Conservation (phyloP, 2,329 filamentous ascomycete species). For the Neofusicoccum cordaticola region DNA sequence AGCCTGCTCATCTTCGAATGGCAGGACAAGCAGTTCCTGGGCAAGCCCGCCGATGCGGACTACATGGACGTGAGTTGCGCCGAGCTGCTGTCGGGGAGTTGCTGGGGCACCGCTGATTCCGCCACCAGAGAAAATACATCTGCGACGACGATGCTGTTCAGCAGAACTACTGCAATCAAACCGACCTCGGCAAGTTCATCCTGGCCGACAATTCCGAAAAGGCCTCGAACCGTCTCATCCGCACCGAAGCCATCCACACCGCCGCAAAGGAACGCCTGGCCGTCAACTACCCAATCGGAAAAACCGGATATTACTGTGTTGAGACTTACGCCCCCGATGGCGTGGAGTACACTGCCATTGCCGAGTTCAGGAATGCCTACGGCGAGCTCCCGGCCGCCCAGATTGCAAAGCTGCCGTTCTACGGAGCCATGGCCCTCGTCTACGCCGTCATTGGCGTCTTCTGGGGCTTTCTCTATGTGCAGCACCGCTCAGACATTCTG, state of each 20-base stretch:
- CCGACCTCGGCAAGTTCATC: slow-evolving; percentile 82
- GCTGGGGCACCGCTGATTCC: slow-evolving; percentile 22
- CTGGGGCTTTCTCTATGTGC: slow-evolving; percentile 94
- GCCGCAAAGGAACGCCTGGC: slow-evolving; percentile 62
- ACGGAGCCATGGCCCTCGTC: slow-evolving; percentile 87
- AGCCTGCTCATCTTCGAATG: slow-evolving; percentile 93
- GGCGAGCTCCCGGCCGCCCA: slow-evolving; percentile 93
- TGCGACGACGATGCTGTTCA: slow-evolving; percentile 72
- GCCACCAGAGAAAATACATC: slow-evolving; percentile 60
- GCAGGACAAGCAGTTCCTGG: slow-evolving; percentile 78
- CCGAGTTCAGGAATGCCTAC: slow-evolving; percentile 93
- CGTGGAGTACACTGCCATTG: slow-evolving; percentile 71
- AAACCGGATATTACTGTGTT: slow-evolving; percentile 96
- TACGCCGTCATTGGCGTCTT: slow-evolving; percentile 85
- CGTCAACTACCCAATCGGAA: slow-evolving; percentile 79
- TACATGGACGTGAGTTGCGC: slow-evolving; percentile 27
- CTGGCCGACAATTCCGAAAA: slow-evolving; percentile 72
- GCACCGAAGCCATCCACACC: slow-evolving; percentile 78
- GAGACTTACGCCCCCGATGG: slow-evolving; percentile 69
- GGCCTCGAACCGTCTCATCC: slow-evolving; percentile 67
- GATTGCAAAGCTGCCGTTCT: slow-evolving; percentile 96
- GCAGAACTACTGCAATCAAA: slow-evolving; percentile 68
- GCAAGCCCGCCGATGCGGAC: slow-evolving; percentile 50
- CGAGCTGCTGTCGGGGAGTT: slow-evolving; percentile 25
- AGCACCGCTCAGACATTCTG: slow-evolving; percentile 89